Base-by-base conservation (phyloP, 2,329 filamentous ascomycete species). In the Raffaelea deltoideospora region DNA sequence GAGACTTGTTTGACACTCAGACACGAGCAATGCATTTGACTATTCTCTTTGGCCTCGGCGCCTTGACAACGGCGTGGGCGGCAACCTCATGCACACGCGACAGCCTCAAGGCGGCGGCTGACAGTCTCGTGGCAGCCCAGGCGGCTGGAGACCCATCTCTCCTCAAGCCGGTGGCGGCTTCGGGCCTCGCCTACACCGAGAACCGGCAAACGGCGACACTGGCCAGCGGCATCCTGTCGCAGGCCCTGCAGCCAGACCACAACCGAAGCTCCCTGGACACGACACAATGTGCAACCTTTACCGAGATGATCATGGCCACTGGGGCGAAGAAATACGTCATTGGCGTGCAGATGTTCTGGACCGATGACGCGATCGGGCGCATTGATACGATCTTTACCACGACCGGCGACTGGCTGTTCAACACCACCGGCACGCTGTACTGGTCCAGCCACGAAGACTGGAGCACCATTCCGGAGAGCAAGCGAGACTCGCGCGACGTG, bases 271-370 rank as follows among this genome's bases (percentile, higher is more conserved):
- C 51, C 39, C 41, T 51, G 38, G 56, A 59, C 46, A 47, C 48
- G 4, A 46, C 46, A 14, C 42, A 41, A 21, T 59, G 56, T 43
- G 52, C 57, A 15, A 58, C 60, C 26, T 58, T 58, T 41, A 60
- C 62, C 17, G 58, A 62, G 44, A 51, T 64, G 37, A 53, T 59
- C 39, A 47, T 48, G 19, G 47, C 51, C 13, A 47, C 42, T 15
- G 46, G 52, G 15, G 41, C 46, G 3, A 50, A 54, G 17, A 55
- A 54, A n/a, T 56, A 54, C 32, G 54, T 58, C 9, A 52, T 58
- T 39, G 56, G 54, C 26, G 52, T 51, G 6, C 56, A 58, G 44
- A 50, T 58, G 37, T 15, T 13, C 27, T 11, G 10, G 27, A 29
- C 10, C 50, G 49, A 9, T 52, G 57, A 41, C 42, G 40, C 30